These are phyloP conservation scores for Alternaria postmessia DNA, from an alignment of 2,329 filamentous ascomycete species.

Conservation along the genomic window DNA sequence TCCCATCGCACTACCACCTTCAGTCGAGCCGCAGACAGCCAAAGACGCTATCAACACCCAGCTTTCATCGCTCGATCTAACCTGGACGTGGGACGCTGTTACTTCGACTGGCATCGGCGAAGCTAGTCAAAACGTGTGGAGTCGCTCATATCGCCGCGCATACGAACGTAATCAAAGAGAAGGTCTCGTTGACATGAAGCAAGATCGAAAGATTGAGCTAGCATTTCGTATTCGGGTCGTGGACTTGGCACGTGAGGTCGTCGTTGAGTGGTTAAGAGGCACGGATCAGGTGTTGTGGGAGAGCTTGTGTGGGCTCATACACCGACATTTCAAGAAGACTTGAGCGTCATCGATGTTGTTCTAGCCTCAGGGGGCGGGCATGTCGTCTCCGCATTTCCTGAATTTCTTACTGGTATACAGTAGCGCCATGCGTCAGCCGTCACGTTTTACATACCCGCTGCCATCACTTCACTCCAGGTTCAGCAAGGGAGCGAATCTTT, in stretches of 20 bases:
- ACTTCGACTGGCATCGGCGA: conserved; percentile 67
- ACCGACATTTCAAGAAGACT: conserved; percentile 33
- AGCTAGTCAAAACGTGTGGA: conserved; percentile 79
- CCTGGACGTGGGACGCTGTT: conserved; percentile 70
- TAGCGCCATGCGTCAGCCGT: neutral
- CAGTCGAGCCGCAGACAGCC: conserved; percentile 29
- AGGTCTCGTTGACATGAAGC: conserved; percentile 32
- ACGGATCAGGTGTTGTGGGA: conserved; percentile 78
- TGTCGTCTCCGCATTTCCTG: neutral
- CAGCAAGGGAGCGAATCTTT: neutral
- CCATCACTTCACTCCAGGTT: neutral
- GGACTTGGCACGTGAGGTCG: conserved; percentile 48
- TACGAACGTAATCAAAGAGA: conserved; percentile 49
- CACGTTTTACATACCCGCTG: neutral
- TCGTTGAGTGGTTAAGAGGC: conserved; percentile 77
- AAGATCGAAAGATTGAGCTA: conserved; percentile 42
- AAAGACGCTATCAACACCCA: conserved; percentile 56
- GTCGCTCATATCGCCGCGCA: conserved; percentile 73
- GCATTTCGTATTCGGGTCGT: conserved; percentile 52
- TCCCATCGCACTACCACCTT: conserved; percentile 54
- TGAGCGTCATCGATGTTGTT: neutral
- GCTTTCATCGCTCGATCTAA: conserved; percentile 65
- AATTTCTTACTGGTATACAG: neutral
- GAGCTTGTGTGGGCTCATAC: conserved; percentile 79
- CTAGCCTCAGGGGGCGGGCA: neutral